phyloP scores from a whole-genome alignment of 768 basidiomycete species.

The Amanita phalloides region DNA sequence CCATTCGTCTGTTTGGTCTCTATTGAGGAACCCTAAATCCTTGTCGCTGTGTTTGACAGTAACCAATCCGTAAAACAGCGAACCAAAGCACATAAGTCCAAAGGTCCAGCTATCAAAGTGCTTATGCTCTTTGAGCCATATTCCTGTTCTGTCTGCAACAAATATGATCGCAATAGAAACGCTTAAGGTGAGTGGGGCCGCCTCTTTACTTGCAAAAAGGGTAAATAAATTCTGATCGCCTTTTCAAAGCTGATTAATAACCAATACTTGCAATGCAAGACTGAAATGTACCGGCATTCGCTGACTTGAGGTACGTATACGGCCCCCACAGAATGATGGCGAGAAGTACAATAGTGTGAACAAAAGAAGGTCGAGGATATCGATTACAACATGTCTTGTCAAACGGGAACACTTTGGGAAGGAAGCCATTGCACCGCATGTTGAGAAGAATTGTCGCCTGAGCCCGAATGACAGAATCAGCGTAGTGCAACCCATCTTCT shows the following conservation, averaged over 20 bases:
- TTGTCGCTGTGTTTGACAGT: slow-evolving; percentile 66
- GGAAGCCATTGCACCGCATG: slow-evolving; percentile 64
- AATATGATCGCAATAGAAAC: slow-evolving; percentile 58
- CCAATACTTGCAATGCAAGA: neutral
- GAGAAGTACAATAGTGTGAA: slow-evolving; percentile 44
- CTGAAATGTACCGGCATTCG: slow-evolving; percentile 10
- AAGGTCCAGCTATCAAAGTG: slow-evolving; percentile 66
- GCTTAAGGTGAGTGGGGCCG: slow-evolving; percentile 52
- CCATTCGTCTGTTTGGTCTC: slow-evolving; percentile 95
- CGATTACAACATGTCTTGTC: slow-evolving; percentile 74
- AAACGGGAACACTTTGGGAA: slow-evolving; percentile 52
- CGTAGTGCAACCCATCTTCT: slow-evolving; percentile 79
- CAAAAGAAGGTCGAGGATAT: slow-evolving; percentile 55
- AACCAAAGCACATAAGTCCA: slow-evolving; percentile 39
- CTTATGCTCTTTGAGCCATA: slow-evolving; percentile 90
- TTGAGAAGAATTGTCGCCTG: slow-evolving; percentile 79
- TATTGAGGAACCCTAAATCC: slow-evolving; percentile 81
- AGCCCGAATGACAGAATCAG: slow-evolving; percentile 42
- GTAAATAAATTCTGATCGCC: neutral
- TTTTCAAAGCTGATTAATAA: neutral
- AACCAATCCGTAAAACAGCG: slow-evolving; percentile 46
- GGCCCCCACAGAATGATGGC: slow-evolving; percentile 43
- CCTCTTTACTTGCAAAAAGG: slow-evolving; percentile 6
- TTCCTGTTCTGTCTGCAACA: slow-evolving; percentile 72
- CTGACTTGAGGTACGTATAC: slow-evolving; percentile 24